Evolutionary conservation across 257 asterid genomes (phyloP).

Genomic region (Fraxinus pennsylvanica): DNA sequence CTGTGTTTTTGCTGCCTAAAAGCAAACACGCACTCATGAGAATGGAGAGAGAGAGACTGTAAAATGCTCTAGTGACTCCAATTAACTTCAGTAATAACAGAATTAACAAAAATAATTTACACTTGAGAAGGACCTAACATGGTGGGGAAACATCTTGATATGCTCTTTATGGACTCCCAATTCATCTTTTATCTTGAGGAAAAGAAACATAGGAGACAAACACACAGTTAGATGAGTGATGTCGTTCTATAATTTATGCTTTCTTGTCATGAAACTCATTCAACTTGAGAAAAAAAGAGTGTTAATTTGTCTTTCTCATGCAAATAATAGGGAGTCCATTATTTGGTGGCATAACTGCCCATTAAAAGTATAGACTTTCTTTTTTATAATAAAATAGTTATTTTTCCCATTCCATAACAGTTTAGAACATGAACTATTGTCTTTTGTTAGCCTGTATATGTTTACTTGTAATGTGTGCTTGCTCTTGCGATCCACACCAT

Average conservation of each 20-base stretch:
- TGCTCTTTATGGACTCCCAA: not conserved
- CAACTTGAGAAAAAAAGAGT: not conserved
- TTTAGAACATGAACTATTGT: not conserved
- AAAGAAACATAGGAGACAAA: not conserved
- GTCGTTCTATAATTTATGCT: not conserved
- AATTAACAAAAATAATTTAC: not conserved
- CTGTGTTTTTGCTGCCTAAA: not conserved
- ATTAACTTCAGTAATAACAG: not conserved
- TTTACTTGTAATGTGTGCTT: conserved; percentile 1
- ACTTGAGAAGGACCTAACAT: not conserved
- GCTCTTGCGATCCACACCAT: conserved; percentile 9
- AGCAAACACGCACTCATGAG: not conserved
- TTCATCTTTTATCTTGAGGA: not conserved
- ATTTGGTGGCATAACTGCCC: not conserved
- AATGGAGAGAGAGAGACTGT: not conserved
- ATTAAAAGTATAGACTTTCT: not conserved
- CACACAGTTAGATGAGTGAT: not conserved
- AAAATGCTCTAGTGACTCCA: not conserved
- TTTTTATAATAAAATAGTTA: not conserved
- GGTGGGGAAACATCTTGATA: not conserved
- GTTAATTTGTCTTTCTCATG: not conserved
- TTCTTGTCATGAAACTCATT: not conserved
- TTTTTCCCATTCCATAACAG: not conserved
- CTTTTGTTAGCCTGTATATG: not conserved
- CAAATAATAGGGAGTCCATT: not conserved